phyloP scores from a whole-genome alignment of 306 rosid species.

The Ammopiptanthus mongolicus region DNA sequence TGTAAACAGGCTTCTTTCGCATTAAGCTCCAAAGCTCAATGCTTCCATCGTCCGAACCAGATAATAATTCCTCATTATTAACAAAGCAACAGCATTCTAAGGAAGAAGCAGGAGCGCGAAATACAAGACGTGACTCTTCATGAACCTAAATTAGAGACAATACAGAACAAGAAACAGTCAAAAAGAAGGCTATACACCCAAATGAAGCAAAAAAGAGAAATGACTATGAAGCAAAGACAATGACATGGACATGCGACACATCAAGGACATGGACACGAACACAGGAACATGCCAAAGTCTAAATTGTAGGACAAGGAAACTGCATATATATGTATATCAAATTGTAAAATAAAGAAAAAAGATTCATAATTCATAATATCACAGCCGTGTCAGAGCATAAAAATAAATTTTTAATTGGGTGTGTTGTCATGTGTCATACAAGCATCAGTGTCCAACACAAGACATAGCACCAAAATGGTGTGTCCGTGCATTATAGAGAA shows the following conservation, averaged over 20 bases:
- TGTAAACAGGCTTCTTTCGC: constrained; percentile 79
- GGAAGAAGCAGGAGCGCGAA: constrained; percentile 85
- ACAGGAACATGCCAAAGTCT: too few species aligned
- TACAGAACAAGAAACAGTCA: neutral
- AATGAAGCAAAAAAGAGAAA: neutral
- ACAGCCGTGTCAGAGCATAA: neutral
- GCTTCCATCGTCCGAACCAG: constrained; percentile 93
- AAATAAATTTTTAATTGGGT: neutral
- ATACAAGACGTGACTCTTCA: constrained; percentile 87
- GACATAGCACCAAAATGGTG: neutral
- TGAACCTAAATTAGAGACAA: constrained; percentile 64
- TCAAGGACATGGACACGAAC: too few species aligned
- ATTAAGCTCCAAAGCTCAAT: constrained; percentile 68
- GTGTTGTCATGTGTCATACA: neutral
- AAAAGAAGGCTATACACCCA: neutral
- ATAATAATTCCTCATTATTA: constrained; percentile 72
- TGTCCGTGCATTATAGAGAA: neutral
- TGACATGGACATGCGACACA: neutral
- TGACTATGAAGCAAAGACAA: neutral
- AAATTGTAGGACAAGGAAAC: too few species aligned
- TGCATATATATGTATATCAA: too few species aligned
- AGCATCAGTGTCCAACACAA: neutral
- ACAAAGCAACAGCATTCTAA: constrained; percentile 86
- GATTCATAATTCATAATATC: neutral
- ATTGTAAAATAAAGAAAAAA: neutral